Base-by-base conservation (phyloP, 1,284 basidiomycete genomes). In the Golubevia pallescens region DNA sequence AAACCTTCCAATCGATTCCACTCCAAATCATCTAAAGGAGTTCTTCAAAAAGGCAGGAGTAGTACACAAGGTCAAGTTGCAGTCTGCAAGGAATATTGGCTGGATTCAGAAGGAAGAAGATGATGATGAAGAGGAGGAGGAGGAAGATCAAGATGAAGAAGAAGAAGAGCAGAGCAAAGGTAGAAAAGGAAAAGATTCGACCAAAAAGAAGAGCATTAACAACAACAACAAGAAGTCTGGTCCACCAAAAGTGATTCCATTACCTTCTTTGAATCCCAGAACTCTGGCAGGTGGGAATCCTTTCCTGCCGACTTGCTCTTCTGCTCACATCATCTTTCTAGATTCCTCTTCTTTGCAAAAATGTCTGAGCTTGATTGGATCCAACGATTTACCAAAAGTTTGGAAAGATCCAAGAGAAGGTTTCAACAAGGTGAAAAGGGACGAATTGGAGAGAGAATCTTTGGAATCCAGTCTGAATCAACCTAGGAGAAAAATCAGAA, bases 251-350 rank as follows among this genome's bases (percentile, higher is more conserved):
- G 57, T 78, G 3, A 54, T 58, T 10, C 59, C 60, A 2, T 57
- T 69, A 4, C 63, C 68, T 10, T 55, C 60, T 19, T 53, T 67
- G 28, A 60, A 69, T 34, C 68, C 67, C 1, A 48, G 66, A 23
- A 20, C 52, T 1, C 55, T 60, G 56, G 2, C 61, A 69, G 24
- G 56, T 16, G 62, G 20, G 52, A 24, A 48, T 19, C 16, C 57
- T 0, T 67, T 80, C 23, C 65, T 82, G 2, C 16, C 66, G 2
- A 77, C 82, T 1, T 60, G 62, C 3, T 69, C 71, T 0, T 69
- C 57, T 1, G 81, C 81, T 5, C 80, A 84, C 53, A 52, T 84
- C 24, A 69, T 81, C 4, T 84, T 83, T 53, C 66, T 83, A 4
- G 82, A 84, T 54, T 57, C 57, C 0, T 66, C 65, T 7, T 72